Conservation (phyloP, 2,329 filamentous ascomycete genomes). For the Trichoderma lentiforme region DNA sequence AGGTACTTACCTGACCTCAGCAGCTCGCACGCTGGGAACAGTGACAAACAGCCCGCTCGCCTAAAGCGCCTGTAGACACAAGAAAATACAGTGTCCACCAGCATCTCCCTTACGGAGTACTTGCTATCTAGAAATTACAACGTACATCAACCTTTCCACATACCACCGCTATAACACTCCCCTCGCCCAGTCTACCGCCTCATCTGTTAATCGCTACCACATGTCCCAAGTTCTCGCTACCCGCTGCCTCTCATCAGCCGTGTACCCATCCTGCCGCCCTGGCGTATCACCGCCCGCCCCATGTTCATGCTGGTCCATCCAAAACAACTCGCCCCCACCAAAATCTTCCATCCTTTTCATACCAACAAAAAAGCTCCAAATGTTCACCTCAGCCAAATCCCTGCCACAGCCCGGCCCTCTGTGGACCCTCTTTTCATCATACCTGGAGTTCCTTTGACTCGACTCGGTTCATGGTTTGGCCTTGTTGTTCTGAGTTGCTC, state of each 20-base stretch:
- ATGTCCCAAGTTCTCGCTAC: neutral
- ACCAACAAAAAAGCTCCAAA: neutral
- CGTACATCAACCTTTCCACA: neutral
- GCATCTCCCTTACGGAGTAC: neutral
- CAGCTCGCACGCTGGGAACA: neutral
- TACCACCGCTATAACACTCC: neutral
- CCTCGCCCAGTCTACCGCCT: neutral
- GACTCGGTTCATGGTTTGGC: neutral
- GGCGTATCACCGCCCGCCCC: neutral
- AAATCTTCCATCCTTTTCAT: neutral
- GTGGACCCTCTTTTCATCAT: conserved; percentile 5
- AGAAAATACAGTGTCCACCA: neutral
- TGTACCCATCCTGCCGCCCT: neutral
- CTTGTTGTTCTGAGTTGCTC: neutral
- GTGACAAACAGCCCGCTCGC: neutral
- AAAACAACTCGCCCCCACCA: conserved; percentile 3
- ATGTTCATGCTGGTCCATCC: neutral
- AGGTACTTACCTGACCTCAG: neutral
- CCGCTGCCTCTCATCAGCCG: neutral
- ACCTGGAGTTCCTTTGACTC: conserved; percentile 1
- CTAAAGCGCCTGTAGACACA: neutral
- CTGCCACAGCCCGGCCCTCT: neutral
- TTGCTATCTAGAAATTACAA: neutral
- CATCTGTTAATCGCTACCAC: neutral
- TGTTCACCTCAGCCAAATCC: neutral